Evolutionary conservation across 148 eudicot genomes (phyloP).

Genomic region (Cornus controversa): DNA sequence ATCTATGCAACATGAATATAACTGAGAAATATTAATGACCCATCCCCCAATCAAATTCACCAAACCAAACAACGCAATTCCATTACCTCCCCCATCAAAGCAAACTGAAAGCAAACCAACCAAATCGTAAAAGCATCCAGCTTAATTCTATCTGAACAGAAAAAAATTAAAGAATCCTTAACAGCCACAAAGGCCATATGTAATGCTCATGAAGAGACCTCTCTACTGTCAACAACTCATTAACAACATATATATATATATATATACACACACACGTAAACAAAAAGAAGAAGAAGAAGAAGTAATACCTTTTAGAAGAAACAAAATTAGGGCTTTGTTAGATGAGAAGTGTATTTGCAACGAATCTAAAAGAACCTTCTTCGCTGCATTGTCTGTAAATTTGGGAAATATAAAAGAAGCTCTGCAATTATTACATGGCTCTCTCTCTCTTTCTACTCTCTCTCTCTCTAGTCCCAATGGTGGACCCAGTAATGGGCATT

Average conservation of each 20-base stretch:
- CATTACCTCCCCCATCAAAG: neutral
- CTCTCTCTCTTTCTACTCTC: constrained; percentile 8
- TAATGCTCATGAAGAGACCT: neutral
- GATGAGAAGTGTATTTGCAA: neutral
- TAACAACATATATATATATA: neutral
- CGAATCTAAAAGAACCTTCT: constrained; percentile 4
- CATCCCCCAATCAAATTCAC: neutral
- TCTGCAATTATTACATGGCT: constrained; percentile 13
- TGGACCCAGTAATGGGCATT: neutral
- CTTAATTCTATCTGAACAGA: neutral
- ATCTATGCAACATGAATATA: neutral
- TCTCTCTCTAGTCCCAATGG: neutral
- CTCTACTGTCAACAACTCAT: neutral
- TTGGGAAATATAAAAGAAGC: neutral
- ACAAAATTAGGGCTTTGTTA: neutral
- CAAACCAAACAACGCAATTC: neutral
- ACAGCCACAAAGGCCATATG: neutral
- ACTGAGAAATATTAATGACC: neutral
- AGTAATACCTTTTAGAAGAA: neutral
- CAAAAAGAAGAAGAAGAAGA: neutral
- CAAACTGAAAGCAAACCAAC: too few species aligned
- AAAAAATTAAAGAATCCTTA: neutral
- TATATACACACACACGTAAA: neutral
- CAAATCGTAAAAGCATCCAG: too few species aligned
- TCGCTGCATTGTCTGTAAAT: neutral